Percentiles rank a stretch among this genome's conserved stretches.
phyloP scores from a whole-genome alignment of 345 rosid species.

The Heritiera fomes region DNA sequence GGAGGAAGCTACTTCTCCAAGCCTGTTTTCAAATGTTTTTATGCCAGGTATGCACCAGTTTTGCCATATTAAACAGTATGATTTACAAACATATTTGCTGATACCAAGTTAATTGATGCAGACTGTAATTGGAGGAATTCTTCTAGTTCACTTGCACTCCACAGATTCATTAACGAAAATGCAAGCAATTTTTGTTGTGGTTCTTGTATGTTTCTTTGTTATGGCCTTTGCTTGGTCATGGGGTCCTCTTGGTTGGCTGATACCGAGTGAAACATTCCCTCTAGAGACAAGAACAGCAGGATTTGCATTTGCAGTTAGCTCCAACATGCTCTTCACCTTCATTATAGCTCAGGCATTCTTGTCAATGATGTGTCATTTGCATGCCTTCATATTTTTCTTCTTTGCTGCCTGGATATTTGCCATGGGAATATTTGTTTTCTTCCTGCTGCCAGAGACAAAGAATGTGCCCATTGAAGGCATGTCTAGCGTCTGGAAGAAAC shows the following conservation, averaged over 20 bases:
- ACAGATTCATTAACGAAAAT: constrained; percentile 37
- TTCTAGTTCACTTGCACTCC: constrained; percentile 33
- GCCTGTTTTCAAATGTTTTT: constrained; percentile 37
- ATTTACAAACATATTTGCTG: background rate
- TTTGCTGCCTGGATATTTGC: constrained; percentile 56
- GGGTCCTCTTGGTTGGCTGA: background rate
- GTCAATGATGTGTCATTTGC: constrained; percentile 56
- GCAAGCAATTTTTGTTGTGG: constrained; percentile 48
- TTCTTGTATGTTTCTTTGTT: constrained; percentile 43
- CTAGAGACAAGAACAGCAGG: background rate
- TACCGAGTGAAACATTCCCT: background rate
- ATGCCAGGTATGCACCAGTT: constrained; percentile 29
- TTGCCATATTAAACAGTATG: background rate
- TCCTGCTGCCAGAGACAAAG: constrained; percentile 61
- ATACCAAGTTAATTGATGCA: constrained; percentile 16
- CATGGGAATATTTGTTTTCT: constrained; percentile 53
- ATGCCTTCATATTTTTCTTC: constrained; percentile 59
- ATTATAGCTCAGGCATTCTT: constrained; percentile 77
- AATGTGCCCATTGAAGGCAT: constrained; percentile 54
- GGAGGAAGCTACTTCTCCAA: constrained; percentile 47
- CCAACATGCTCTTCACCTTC: constrained; percentile 43
- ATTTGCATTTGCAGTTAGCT: background rate
- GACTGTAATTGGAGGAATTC: constrained; percentile 27
- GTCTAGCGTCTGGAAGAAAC: constrained; percentile 49
- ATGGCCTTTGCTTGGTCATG: background rate